Evolutionary conservation across 768 basidiomycete species (phyloP), one percentile per base, ranked within the genome.

Genomic region (Tylopilus sp.): DNA sequence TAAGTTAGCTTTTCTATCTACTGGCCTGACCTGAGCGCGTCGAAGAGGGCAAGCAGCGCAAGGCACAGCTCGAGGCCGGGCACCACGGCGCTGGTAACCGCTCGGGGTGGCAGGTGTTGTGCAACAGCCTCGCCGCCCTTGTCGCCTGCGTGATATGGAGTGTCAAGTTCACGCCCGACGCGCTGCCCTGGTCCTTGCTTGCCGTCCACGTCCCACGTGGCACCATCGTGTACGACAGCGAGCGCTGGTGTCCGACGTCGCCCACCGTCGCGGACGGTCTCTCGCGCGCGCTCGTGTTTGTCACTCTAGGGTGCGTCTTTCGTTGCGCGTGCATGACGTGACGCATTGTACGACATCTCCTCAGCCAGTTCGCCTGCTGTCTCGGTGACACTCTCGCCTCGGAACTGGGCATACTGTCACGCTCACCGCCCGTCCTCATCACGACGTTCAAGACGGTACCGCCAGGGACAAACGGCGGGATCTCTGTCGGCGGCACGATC

Each of bases 371-470:
- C 67, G 85, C 85, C 3, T 93, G 89, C 68, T 92, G 88, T 64
- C 75, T 94, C 9, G 94, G 91, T 6, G 94, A 97, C 61, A 97
- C 94, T 0, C 81, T 98, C 2, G 93, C 93, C 1, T 95, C 91
- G 9, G 95, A 97, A 69, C 78, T 97, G 21, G 95, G 95, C 30
- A 93, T 97, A 56, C 75, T 97, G 39, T 87, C 92, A 22, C 66
- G 64, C 33, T 73, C 79, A 13, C 76, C 76, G 3, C 90, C 95
- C 30, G 64, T 83, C 42, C 79, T 95, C 30, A 79, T 97, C 58
- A 95, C 92, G 5, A 93, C 88, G 4, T 68, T 86, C 47, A 78
- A 77, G 57, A 57, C 70, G 1, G 90, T 93, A 0, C 93, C 93
- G 2, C 84, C 86, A 2, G 95, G 95, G 3, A 97, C 95, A 10